A percentile compares a stretch with the other conserved stretches of the same genome.
phyloP scores from a whole-genome alignment of 2,329 filamentous ascomycete species.

The Grosmannia serpens region DNA sequence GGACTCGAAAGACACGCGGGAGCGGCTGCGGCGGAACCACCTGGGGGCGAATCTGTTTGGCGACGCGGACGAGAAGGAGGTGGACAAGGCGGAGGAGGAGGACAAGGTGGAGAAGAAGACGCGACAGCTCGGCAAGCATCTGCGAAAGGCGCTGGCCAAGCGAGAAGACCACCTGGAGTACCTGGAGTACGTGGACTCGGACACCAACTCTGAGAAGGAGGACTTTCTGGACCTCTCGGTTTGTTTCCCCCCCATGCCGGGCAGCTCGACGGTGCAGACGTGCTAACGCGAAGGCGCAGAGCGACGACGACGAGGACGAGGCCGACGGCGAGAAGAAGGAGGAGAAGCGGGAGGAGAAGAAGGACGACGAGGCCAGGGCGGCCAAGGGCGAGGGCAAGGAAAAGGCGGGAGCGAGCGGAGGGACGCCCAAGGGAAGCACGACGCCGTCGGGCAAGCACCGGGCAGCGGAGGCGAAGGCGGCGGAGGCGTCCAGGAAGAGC shows the following conservation, averaged over 20 bases:
- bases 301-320: constrained; percentile 29
- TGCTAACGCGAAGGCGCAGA: constrained; percentile 7
- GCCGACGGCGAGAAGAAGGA: constrained; percentile 1
- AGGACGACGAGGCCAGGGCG: constrained; percentile 19
- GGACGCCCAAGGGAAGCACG: constrained; percentile 58
- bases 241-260: constrained; percentile 4
- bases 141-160: constrained; percentile 72
- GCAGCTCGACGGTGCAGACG: not conserved
- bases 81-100: constrained; percentile 64
- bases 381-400: constrained; percentile 4
- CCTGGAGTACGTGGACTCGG: constrained; percentile 76
- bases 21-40: constrained; percentile 67
- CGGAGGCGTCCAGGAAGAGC: constrained; percentile 39
- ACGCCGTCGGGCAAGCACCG: constrained; percentile 39
- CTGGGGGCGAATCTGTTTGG: constrained; percentile 79
- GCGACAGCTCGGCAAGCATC: constrained; percentile 63
- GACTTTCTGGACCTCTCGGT: constrained; percentile 21
- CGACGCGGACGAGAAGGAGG: constrained; percentile 54
- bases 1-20: constrained; percentile 59
- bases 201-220: constrained; percentile 43
- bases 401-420: constrained; percentile 47
- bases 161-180: constrained; percentile 82
- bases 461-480: constrained; percentile 27
- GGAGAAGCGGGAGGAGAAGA: constrained; percentile 25
- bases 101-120: constrained; percentile 54